Base-by-base conservation (phyloP, 1,284 basidiomycete species). In the Microbotryum scabiosae region DNA sequence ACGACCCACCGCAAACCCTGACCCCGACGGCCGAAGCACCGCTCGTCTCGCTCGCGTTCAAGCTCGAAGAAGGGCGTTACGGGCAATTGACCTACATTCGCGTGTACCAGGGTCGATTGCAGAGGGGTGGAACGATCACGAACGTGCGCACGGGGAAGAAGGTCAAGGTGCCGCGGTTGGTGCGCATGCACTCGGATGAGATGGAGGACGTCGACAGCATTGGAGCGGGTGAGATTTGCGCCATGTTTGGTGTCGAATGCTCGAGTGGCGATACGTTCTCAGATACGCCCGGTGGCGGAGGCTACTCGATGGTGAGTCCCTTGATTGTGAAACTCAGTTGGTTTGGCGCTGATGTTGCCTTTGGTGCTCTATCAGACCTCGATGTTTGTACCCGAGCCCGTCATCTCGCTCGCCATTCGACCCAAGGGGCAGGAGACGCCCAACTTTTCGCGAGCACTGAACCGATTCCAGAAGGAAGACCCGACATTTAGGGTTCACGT, bases 241-340 rank as follows among this genome's bases (percentile, higher is more conserved):
- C 96, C 57, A 97, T 97, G 78, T 99, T 99, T 70, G 96, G 96
- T 73, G 92, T 99, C 54, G 96, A 99, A 70, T 99, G 96, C 75
- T 92, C 93, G 0, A 91, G 90, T 20, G 96, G 96, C 45, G 96
- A 99, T 78, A 97, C 96, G 0, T 98, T 99, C 77, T 97, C 90
- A 0, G 91, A 94, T 74, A 56, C 63, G 32, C 51, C 62, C 18
- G 91, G 92, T 16, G 82, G 85, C 5, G 86, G 87, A 1, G 84
- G 80, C 45, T 90, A 84, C 76, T 88, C 90, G 1, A 94, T 96
- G 92, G 90, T 89, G 53, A 49, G 84, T 69, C 23, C 23, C 20
- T 7, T 23, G 1, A 7, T 18, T 28, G 5, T 46, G 21, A 20
- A 25, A 12, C 48, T 6, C 14, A 5, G 5, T 43, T 18, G 30